Percentiles rank a stretch among this genome's conserved stretches.
Evolutionary conservation across 1,139 yeast species (phyloP).

Genomic region (Debaryomyces sp.): DNA sequence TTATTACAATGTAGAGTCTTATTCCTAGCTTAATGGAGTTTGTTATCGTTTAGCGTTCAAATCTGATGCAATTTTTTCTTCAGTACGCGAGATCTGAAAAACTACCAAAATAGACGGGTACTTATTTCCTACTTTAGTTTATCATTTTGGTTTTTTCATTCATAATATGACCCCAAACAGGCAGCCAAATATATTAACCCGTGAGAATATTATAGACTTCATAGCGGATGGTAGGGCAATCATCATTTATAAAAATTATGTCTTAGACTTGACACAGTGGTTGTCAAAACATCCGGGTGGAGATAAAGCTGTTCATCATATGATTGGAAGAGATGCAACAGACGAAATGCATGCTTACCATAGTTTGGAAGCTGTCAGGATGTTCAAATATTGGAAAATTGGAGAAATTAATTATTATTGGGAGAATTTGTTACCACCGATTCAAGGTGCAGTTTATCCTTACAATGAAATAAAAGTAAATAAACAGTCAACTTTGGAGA

Average conservation of each 20-base stretch:
- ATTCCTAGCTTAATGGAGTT: neutral
- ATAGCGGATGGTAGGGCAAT: conserved; percentile 71
- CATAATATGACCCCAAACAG: neutral
- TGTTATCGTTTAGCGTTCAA: neutral
- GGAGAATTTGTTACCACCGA: conserved; percentile 82
- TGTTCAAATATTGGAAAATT: conserved; percentile 58
- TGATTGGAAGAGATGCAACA: conserved; percentile 89
- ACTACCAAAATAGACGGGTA: neutral
- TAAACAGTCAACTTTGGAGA: conserved; percentile 15
- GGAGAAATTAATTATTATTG: conserved; percentile 67
- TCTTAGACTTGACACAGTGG: conserved; percentile 72
- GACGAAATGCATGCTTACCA: conserved; percentile 90
- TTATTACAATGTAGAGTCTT: neutral
- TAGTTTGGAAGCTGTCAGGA: conserved; percentile 53
- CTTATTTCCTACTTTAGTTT: neutral
- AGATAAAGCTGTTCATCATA: conserved; percentile 76
- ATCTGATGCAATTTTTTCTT: neutral
- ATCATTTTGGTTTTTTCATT: neutral
- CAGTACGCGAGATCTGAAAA: conserved; percentile 1
- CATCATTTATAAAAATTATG: conserved; percentile 64
- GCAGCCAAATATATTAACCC: conserved; percentile 12
- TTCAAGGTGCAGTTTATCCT: conserved; percentile 72
- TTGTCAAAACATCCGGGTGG: conserved; percentile 84
- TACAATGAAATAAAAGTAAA: neutral
- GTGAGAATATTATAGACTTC: conserved; percentile 37